These are phyloP conservation scores for Rhizopus delemar DNA, from an alignment of 371 early-diverging fungal genomes.

Conservation along the genomic window DNA sequence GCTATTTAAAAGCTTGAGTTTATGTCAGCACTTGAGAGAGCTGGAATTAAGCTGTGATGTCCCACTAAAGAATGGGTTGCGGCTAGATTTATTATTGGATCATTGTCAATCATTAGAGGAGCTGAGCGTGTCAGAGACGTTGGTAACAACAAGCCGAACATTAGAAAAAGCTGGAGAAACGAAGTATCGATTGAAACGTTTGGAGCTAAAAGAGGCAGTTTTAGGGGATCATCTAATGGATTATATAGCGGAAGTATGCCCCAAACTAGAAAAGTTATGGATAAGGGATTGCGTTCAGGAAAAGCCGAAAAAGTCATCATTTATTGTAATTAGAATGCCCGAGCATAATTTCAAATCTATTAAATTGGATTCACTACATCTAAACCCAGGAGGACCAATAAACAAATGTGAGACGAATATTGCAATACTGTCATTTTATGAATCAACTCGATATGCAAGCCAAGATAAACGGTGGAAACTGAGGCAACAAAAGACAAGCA, in stretches of 20 bases:
- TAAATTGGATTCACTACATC: constrained; percentile 14
- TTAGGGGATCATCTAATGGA: constrained; percentile 30
- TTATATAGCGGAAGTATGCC: constrained; percentile 21
- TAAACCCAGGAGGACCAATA: constrained; percentile 23
- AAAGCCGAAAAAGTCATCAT: constrained; percentile 20
- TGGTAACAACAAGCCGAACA: constrained; percentile 15
- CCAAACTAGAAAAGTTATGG: constrained; percentile 9
- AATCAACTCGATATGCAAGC: constrained; percentile 22
- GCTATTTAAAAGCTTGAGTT: constrained; percentile 18
- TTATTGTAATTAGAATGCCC: constrained; percentile 31
- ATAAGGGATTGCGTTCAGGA: constrained; percentile 22
- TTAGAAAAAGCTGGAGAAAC: constrained; percentile 7
- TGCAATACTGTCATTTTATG: constrained; percentile 24
- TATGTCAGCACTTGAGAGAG: constrained; percentile 22
- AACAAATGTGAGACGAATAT: constrained; percentile 16
- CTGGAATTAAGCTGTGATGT: constrained; percentile 26
- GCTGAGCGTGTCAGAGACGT: constrained; percentile 12
- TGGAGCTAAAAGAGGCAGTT: constrained; percentile 14
- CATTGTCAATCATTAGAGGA: constrained; percentile 15
- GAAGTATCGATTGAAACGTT: constrained; percentile 4
- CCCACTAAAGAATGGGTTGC: constrained; percentile 22
- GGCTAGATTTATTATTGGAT: constrained; percentile 26
- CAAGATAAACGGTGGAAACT: constrained; percentile 17
- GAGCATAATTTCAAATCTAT: constrained; percentile 25
- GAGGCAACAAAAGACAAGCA: constrained; percentile 4